Conservation (phyloP, 805 yeast genomes). For the Starmerella asiatica region DNA sequence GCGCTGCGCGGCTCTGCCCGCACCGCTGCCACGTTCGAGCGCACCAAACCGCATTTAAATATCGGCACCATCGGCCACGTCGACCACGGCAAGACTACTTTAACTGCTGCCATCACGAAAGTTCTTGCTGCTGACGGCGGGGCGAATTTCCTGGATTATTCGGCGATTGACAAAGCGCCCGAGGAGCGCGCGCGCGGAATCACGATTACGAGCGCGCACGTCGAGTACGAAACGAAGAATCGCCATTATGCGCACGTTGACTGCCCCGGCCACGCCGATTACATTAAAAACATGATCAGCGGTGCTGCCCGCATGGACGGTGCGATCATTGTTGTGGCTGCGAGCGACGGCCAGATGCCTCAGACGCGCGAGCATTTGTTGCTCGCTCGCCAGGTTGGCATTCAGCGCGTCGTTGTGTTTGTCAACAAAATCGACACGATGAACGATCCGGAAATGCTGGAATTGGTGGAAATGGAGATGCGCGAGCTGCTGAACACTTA, state of each 20-base stretch:
- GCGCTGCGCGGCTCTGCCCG: slow-evolving; percentile 8
- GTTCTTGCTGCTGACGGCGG: slow-evolving; percentile 78
- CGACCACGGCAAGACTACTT: slow-evolving; percentile 96
- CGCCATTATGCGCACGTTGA: slow-evolving; percentile 97
- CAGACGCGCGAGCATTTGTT: slow-evolving; percentile 98
- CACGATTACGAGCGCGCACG: slow-evolving; percentile 95
- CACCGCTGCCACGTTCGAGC: slow-evolving; percentile 66
- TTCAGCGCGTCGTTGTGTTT: slow-evolving; percentile 89
- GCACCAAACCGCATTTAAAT: slow-evolving; percentile 93
- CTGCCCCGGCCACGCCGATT: slow-evolving; percentile 98
- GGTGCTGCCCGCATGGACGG: slow-evolving; percentile 99
- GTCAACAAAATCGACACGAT: slow-evolving; percentile 97
- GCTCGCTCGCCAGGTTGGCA: slow-evolving; percentile 99
- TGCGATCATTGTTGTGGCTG: slow-evolving; percentile 98
- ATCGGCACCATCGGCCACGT: slow-evolving; percentile 98
- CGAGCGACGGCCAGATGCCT: slow-evolving; percentile 98
- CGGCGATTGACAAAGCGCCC: slow-evolving; percentile 91
- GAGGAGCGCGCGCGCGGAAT: slow-evolving; percentile 99
- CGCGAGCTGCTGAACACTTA: slow-evolving; percentile 81
- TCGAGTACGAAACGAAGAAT: slow-evolving; percentile 86
- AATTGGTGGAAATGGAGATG: slow-evolving; percentile 99
- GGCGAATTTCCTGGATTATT: slow-evolving; percentile 85
- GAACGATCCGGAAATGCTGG: slow-evolving; percentile 98
- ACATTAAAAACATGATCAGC: slow-evolving; percentile 96
- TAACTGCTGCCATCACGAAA: slow-evolving; percentile 98